A percentile compares a stretch with the other conserved stretches of the same genome.
Conservation (phyloP, 75 land plant species). For the Picea sitchensis region DNA sequence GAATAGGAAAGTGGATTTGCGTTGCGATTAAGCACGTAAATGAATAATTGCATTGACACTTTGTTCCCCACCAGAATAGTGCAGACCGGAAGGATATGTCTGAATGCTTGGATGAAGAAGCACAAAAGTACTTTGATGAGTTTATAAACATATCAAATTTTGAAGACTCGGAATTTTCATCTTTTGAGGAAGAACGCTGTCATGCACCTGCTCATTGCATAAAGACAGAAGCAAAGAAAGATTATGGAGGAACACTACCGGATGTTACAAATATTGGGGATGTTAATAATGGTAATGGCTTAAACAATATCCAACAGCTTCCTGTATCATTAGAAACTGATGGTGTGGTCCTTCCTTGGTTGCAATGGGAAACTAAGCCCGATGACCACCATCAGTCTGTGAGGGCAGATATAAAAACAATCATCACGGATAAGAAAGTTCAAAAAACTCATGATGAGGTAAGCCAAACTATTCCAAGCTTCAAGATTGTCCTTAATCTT, state of each 20-base stretch:
- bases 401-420: slow-evolving; percentile 13
- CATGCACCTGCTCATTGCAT: slow-evolving; percentile 32
- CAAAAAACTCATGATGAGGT: slow-evolving; percentile 23
- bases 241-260: slow-evolving; percentile 9
- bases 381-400: slow-evolving; percentile 28
- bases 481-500: not conserved
- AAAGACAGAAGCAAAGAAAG: slow-evolving; percentile 17
- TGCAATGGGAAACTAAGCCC: slow-evolving; percentile 87
- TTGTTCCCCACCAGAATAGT: slow-evolving; percentile 44
- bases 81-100: slow-evolving; percentile 50
- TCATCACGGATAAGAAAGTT: slow-evolving; percentile 7
- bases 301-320: slow-evolving; percentile 9
- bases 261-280: not conserved
- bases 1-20: not conserved
- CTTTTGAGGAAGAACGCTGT: slow-evolving; percentile 67
- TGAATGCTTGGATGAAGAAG: slow-evolving; percentile 72
- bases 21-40: not conserved
- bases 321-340: slow-evolving; percentile 51
- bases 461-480: not conserved
- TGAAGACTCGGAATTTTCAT: slow-evolving; percentile 73
- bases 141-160: slow-evolving; percentile 60
- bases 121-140: slow-evolving; percentile 82
- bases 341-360: slow-evolving; percentile 95
- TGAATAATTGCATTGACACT: slow-evolving; percentile 1
- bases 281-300: slow-evolving; percentile 2